Conservation (phyloP, 106 monocot species). For the Allium fistulosum region DNA sequence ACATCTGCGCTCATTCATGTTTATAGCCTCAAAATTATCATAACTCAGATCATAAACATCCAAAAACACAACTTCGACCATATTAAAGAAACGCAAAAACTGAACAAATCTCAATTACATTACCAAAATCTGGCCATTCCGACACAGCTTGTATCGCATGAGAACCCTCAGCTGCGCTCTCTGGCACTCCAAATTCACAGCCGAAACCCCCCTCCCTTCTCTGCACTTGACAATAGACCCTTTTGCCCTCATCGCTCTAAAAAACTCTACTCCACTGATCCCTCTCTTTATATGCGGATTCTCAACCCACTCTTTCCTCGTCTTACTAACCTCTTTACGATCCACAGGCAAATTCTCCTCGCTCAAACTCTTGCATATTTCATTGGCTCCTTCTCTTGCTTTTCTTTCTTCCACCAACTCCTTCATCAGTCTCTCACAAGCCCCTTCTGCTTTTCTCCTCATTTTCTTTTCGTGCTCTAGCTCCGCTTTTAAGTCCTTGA, state of each 20-base stretch:
- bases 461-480: conserved; percentile 42
- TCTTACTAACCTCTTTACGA: conserved; percentile 34
- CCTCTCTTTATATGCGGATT: conserved; percentile 90
- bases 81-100: background rate
- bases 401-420: conserved; percentile 20
- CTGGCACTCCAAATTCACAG: conserved; percentile 43
- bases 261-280: conserved; percentile 86
- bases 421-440: conserved; percentile 23
- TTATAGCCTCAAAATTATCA: too few species aligned
- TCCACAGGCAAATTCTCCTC: conserved; percentile 27
- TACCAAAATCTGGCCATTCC: conserved; percentile 16
- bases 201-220: conserved; percentile 12
- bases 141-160: conserved; percentile 17
- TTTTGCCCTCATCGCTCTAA: conserved; percentile 24
- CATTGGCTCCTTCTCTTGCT: conserved; percentile 20
- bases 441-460: conserved; percentile 35
- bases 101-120: conserved; percentile 1
- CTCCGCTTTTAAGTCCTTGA: conserved; percentile 30
- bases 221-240: conserved; percentile 5
- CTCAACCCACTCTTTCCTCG: conserved; percentile 40
- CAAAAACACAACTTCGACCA: too few species aligned
- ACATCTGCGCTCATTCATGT: too few species aligned
- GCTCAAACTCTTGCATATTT: conserved; percentile 15
- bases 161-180: conserved; percentile 45
- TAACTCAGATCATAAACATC: too few species aligned